Evolutionary conservation across 1,284 basidiomycete genomes (phyloP), one percentile per base, ranked within the genome.

Genomic region (Xerocomus amazonicus): DNA sequence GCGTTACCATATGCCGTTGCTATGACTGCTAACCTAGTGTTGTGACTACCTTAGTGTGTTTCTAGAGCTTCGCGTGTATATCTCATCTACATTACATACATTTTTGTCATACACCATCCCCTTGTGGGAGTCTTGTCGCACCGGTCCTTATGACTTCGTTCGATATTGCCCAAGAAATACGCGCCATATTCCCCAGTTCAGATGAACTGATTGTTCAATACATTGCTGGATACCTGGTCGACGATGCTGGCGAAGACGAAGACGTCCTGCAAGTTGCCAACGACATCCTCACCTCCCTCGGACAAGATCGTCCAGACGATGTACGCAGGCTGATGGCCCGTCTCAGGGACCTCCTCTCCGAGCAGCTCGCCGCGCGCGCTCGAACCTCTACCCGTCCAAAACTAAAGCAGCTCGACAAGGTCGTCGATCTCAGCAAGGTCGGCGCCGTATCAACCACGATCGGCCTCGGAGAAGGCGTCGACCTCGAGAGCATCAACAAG

Each of bases 151-250:
- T 60, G 59, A 53, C 62, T 43, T 61, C 59, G 41, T 60, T 65
- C 32, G 51, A 61, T 39, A 62, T 61, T 39, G 59, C 59, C 4
- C 87, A 88, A 60, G 83, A 91, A 63, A 90, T 94, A 54, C 81
- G 91, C 34, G 74, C 77, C 28, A 78, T 76, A 29, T 83, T 97
- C 54, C 92, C 93, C 4, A 84, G 84, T n/a, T 89, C 92, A 3
- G 94, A 98, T 67, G 92, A 96, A 61, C 83, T 95, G 50, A 84
- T 98, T 56, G 87, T 97, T 16, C 87, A 93, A 56, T 98, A 98
- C 68, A 84, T 98, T 43, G 80, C 91, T 19, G 94, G 93, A 33
- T 93, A 92, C 64, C 81, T 97, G 44, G 81, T 94, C 50, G 95
- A 97, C 65, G 94, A 96, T 67, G 92, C 92, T 29, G 88, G 90